Conservation (phyloP, 2,329 filamentous ascomycete genomes). For the Penicillium sp. region DNA sequence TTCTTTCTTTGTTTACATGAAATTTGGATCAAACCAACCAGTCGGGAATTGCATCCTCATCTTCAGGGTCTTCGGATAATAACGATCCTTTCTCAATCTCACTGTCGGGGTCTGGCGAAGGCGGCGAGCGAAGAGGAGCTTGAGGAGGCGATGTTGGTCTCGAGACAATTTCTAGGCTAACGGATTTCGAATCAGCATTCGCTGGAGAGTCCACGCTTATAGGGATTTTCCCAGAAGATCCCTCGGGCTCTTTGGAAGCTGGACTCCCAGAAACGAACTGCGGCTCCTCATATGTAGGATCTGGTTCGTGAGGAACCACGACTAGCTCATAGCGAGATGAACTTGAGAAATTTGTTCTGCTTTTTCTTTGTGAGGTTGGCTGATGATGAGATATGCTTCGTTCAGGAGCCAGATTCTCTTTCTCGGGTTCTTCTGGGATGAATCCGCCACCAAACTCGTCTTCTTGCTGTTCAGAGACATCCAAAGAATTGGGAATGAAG, state of each 20-base stretch:
- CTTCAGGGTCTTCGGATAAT: slow-evolving; percentile 63
- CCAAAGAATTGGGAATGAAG: neutral
- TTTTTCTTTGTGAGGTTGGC: neutral
- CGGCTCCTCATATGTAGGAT: neutral
- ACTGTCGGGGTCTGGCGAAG: slow-evolving; percentile 27
- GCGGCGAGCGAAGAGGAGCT: neutral
- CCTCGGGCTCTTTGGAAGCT: slow-evolving; percentile 2
- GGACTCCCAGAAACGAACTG: neutral
- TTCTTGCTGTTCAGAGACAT: neutral
- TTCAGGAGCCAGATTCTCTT: neutral
- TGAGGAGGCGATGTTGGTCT: slow-evolving; percentile 16
- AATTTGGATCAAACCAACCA: slow-evolving; percentile 51
- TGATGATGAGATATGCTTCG: neutral
- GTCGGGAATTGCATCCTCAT: slow-evolving; percentile 65
- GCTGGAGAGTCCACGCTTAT: slow-evolving; percentile 28
- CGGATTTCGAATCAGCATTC: slow-evolving; percentile 22
- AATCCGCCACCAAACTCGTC: slow-evolving; percentile 22
- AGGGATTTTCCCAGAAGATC: slow-evolving; percentile 22
- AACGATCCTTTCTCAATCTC: slow-evolving; percentile 52
- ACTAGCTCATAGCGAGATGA: slow-evolving; percentile 30
- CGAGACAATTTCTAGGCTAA: slow-evolving; percentile 28
- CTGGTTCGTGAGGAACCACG: slow-evolving; percentile 26
- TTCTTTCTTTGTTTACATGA: neutral
- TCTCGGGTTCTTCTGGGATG: slow-evolving; percentile 12
- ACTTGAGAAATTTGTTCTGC: slow-evolving; percentile 4